phyloP scores from a whole-genome alignment of 441 rosid genomes.

The Eruca vesicaria region DNA sequence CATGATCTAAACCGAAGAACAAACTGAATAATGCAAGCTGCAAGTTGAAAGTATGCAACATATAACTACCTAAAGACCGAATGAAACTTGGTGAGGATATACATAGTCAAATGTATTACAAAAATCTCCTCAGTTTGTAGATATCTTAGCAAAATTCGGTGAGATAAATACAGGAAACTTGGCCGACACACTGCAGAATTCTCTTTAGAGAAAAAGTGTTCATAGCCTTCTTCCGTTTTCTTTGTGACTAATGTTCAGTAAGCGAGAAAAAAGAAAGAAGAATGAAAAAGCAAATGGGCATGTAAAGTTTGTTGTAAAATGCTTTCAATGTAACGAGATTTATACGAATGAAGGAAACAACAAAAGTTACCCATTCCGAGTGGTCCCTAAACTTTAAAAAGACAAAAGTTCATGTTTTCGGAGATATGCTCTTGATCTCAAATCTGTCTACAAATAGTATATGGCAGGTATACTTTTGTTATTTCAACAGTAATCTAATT shows the following conservation, averaged over 20 bases:
- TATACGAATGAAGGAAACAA: background rate
- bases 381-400: conserved; percentile 5
- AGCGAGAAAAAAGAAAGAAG: background rate
- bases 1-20: too few species aligned
- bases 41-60: conserved; percentile 83
- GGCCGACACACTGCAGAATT: background rate
- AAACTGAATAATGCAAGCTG: conserved; percentile 99
- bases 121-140: background rate
- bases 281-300: too few species aligned
- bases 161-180: background rate
- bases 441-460: conserved; percentile 54
- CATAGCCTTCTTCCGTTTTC: background rate
- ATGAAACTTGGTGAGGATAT: background rate
- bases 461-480: background rate
- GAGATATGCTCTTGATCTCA: conserved; percentile 60
- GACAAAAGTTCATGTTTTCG: conserved; percentile 37
- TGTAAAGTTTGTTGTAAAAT: too few species aligned
- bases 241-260: background rate
- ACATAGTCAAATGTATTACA: background rate
- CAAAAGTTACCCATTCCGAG: conserved; percentile 4
- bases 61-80: background rate
- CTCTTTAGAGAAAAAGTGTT: background rate
- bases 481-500: background rate
- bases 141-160: background rate
- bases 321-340: background rate